Evolutionary conservation across 768 basidiomycete genomes (phyloP), one percentile per base, ranked within the genome.

Genomic region (Suillus decipiens): DNA sequence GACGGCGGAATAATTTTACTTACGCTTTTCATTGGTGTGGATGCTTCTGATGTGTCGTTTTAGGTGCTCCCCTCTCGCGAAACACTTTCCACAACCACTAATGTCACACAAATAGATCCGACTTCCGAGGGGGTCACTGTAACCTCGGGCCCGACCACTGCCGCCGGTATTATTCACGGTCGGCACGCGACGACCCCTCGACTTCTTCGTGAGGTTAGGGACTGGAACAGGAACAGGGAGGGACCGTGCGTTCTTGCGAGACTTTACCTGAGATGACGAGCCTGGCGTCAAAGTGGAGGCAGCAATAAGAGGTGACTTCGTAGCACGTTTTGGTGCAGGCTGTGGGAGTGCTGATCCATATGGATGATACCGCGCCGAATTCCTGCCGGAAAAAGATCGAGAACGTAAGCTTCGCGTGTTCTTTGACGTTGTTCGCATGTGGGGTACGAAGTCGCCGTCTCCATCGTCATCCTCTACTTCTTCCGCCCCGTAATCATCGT

Each of bases 21-120:
- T 71, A 95, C 94, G 94, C 80, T 93, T 95, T 73, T 95, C 93
- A 75, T 95, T 85, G 28, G 94, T 95, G 76, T 96, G 94, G 60
- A 96, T 93, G 70, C 89, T 90, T 68, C 92, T 78, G 45, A 95
- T 84, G 73, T 96, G 94, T 66, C 95, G 80, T 81, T 95, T 95
- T 66, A 96, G 77, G 73, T 96, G 95, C 76, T 96, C 95, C 24
- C 90, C 89, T 36, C 95, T 82, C 41, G 89, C 88, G 75, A 96
- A 96, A 69, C 88, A 90, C 77, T 95, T 95, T 48, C 89, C 90
- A 73, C 95, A 96, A 6, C 88, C 93, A 17, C 84, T 83, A 33
- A 95, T 92, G 63, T 84, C 83, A 79, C 93, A 95, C 55, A 85
- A 79, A 73, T 92, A 92, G 68, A 85, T 80, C 64, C 86, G 80